A percentile compares a stretch with the other conserved stretches of the same genome.
These are phyloP conservation scores for Dryadomyces quercus-mongolicae DNA, from an alignment of 2,329 filamentous ascomycete genomes.

Conservation along the genomic window DNA sequence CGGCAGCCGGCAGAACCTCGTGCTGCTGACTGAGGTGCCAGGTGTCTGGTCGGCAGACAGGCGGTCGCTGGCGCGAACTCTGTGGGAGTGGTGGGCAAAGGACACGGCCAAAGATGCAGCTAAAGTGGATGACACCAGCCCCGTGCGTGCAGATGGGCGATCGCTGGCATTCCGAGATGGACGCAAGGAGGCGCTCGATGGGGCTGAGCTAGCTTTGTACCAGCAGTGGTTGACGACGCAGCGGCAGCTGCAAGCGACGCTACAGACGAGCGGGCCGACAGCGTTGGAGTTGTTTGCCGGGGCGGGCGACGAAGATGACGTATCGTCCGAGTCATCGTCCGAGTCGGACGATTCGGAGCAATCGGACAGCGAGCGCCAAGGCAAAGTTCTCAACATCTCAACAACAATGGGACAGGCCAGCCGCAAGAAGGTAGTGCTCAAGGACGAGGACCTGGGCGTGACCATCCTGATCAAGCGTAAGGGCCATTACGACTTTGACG, in stretches of 20 bases:
- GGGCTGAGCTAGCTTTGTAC: slow-evolving; percentile 68
- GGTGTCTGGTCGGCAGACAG: slow-evolving; percentile 29
- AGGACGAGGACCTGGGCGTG: slow-evolving; percentile 82
- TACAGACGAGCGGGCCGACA: slow-evolving; percentile 54
- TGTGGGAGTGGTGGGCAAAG: slow-evolving; percentile 62
- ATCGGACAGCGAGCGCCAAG: slow-evolving; percentile 81
- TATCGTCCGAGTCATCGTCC: slow-evolving; percentile 55
- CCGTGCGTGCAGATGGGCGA: slow-evolving; percentile 52
- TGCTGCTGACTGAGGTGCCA: slow-evolving; percentile 74
- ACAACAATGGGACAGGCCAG: slow-evolving; percentile 73
- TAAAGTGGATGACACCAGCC: slow-evolving; percentile 43
- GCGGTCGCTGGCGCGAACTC: slow-evolving; percentile 54
- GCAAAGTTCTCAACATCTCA: slow-evolving; percentile 80
- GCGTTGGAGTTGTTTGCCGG: slow-evolving; percentile 57
- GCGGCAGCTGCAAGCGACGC: slow-evolving; percentile 71
- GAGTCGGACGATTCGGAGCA: slow-evolving; percentile 80
- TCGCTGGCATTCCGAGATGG: slow-evolving; percentile 49
- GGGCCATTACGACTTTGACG: slow-evolving; percentile 86
- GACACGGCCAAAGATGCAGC: slow-evolving; percentile 33
- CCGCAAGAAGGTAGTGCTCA: slow-evolving; percentile 74
- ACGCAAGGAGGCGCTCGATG: slow-evolving; percentile 53
- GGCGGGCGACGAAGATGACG: slow-evolving; percentile 62
- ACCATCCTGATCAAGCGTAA: slow-evolving; percentile 83
- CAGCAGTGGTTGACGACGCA: slow-evolving; percentile 89
- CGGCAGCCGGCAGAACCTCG: slow-evolving; percentile 64